These are phyloP conservation scores for Tetrapyrgos nigripes DNA, from an alignment of 1,284 basidiomycete species.

Conservation along the genomic window DNA sequence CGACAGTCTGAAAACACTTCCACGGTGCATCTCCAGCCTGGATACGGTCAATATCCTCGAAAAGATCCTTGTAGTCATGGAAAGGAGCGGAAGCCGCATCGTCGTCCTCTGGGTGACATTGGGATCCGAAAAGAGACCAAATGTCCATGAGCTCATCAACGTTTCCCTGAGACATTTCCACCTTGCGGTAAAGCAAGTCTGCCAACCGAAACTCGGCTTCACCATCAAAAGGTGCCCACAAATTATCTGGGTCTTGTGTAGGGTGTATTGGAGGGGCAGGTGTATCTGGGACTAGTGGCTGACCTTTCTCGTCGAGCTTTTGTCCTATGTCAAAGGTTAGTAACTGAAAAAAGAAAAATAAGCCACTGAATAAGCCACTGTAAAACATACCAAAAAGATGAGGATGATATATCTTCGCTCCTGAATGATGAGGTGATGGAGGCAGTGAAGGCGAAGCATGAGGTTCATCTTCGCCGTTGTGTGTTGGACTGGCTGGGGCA, in stretches of 20 bases:
- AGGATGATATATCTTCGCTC: background rate
- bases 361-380: too few species aligned
- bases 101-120: slow-evolving; percentile 5
- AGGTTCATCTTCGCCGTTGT: background rate
- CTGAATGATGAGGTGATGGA: background rate
- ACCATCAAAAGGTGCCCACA: too few species aligned
- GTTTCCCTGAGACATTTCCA: too few species aligned
- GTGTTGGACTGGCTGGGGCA: too few species aligned
- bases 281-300: background rate
- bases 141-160: too few species aligned
- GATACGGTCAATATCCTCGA: slow-evolving; percentile 32
- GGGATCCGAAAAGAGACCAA: slow-evolving; percentile 12
- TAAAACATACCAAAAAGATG: background rate
- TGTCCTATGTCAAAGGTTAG: too few species aligned
- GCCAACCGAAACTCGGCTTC: slow-evolving; percentile 13
- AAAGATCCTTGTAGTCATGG: slow-evolving; percentile 24
- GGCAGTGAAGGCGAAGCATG: background rate
- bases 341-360: background rate
- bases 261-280: background rate
- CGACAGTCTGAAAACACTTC: slow-evolving; percentile 24
- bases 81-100: slow-evolving; percentile 27
- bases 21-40: slow-evolving; percentile 30
- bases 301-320: slow-evolving; percentile 3
- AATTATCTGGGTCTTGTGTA: slow-evolving; percentile 9
- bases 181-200: slow-evolving; percentile 21